Percentiles rank a stretch among this genome's conserved stretches.
Evolutionary conservation across 2,329 filamentous ascomycete genomes (phyloP).

Genomic region (Fusarium sp.): DNA sequence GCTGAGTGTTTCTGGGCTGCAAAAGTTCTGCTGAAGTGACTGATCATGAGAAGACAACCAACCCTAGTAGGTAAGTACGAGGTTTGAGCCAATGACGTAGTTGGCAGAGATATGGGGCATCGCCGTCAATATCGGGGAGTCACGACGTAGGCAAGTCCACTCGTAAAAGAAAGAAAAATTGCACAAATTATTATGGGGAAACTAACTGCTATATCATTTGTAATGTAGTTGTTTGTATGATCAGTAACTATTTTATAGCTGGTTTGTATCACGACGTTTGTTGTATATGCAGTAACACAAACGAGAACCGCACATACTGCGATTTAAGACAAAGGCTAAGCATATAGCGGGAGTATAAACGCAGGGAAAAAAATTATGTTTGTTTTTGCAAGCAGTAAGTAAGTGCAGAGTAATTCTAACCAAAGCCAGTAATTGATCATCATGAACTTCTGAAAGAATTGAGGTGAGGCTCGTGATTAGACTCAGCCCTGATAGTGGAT

Average conservation of each 20-base stretch:
- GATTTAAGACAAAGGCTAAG: background rate
- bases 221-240: background rate
- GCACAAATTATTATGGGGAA: conserved; percentile 12
- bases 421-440: background rate
- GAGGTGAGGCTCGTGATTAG: background rate
- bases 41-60: conserved; percentile 1
- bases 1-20: background rate
- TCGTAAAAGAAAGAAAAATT: background rate
- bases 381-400: background rate
- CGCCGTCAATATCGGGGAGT: background rate
- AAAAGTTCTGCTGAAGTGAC: background rate
- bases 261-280: background rate
- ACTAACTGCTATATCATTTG: background rate
- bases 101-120: conserved; percentile 30
- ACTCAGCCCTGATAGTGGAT: conserved; percentile 26
- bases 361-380: background rate
- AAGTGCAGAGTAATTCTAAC: background rate
- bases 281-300: too few species aligned
- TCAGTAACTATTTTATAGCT: background rate
- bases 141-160: conserved; percentile 1
- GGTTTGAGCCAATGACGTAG: conserved; percentile 38
- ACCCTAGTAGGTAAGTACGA: background rate
- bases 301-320: too few species aligned
- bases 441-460: background rate
- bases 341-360: background rate